Conservation (phyloP, 2,329 filamentous ascomycete species). For the Microdochium paspali region DNA sequence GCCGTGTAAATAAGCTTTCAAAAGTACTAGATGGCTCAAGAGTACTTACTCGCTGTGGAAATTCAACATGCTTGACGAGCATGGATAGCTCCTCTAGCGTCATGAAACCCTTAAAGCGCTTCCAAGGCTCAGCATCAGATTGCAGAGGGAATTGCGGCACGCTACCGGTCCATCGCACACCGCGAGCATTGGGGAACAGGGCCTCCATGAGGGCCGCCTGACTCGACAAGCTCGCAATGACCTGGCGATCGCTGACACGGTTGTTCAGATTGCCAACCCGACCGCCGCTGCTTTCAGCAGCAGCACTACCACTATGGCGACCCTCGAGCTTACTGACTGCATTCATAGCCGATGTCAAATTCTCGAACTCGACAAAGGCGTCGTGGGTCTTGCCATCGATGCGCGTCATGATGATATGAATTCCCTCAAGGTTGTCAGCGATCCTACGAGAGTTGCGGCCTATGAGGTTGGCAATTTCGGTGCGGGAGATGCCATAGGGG, state of each 20-base stretch:
- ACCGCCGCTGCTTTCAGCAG: slow-evolving; percentile 20
- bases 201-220: slow-evolving; percentile 44
- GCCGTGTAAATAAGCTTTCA: neutral
- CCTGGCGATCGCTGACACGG: slow-evolving; percentile 35
- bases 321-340: slow-evolving; percentile 39
- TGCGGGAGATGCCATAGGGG: slow-evolving; percentile 41
- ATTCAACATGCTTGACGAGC: slow-evolving; percentile 54
- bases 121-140: slow-evolving; percentile 19
- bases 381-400: slow-evolving; percentile 53
- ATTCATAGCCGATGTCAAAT: slow-evolving; percentile 40
- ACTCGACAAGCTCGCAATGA: slow-evolving; percentile 1
- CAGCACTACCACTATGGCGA: too few species aligned
- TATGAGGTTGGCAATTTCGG: slow-evolving; percentile 49
- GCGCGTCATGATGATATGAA: slow-evolving; percentile 59
- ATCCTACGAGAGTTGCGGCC: slow-evolving; percentile 47
- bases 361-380: slow-evolving; percentile 48
- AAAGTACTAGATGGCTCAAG: too few species aligned
- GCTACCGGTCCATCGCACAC: slow-evolving; percentile 43
- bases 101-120: slow-evolving; percentile 50
- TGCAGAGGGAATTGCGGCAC: slow-evolving; percentile 29
- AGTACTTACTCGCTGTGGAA: slow-evolving; percentile 47
- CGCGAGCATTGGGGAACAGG: slow-evolving; percentile 49
- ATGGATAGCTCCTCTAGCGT: slow-evolving; percentile 54
- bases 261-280: slow-evolving; percentile 19
- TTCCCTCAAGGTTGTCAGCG: slow-evolving; percentile 42